Evolutionary conservation across 2,329 filamentous ascomycete genomes (phyloP).

Genomic region (Pestalotiopsis sp.): DNA sequence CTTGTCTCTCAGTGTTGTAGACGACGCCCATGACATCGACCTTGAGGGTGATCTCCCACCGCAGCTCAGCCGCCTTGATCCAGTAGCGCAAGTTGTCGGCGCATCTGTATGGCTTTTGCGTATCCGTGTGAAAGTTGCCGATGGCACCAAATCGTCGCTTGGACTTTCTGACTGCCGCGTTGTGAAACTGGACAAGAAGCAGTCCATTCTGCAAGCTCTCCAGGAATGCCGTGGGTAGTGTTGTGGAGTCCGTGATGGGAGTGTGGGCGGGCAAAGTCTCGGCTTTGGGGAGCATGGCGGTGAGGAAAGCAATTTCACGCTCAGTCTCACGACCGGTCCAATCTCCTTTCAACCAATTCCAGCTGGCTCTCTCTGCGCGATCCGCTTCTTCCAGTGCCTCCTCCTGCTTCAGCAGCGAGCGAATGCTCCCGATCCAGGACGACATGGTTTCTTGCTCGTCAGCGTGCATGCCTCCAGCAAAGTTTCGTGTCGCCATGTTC

Average conservation of each 20-base stretch:
- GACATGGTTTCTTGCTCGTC: constrained; percentile 78
- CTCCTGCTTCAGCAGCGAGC: constrained; percentile 75
- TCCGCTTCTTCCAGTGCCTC: constrained; percentile 77
- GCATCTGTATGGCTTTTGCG: constrained; percentile 89
- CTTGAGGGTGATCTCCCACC: constrained; percentile 85
- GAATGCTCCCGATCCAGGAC: constrained; percentile 79
- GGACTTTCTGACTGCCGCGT: constrained; percentile 82
- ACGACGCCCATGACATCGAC: constrained; percentile 88
- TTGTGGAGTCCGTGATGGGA: constrained; percentile 50
- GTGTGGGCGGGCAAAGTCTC: constrained; percentile 70
- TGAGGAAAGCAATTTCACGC: constrained; percentile 80
- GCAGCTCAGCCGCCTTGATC: constrained; percentile 92
- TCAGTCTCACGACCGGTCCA: constrained; percentile 77
- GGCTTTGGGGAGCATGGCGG: constrained; percentile 67
- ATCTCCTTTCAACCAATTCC: constrained; percentile 79
- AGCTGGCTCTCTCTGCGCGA: constrained; percentile 67
- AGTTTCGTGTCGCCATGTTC: constrained; percentile 86
- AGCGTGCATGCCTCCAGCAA: constrained; percentile 77
- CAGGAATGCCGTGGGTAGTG: constrained; percentile 75
- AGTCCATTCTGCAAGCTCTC: constrained; percentile 76
- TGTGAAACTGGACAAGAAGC: constrained; percentile 84
- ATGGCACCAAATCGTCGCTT: constrained; percentile 87
- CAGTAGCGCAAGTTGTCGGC: constrained; percentile 95
- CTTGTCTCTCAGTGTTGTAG: constrained; percentile 67
- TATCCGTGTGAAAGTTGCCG: constrained; percentile 87